Evolutionary conservation across 345 rosid species (phyloP).

Genomic region (Syzygium jambos): DNA sequence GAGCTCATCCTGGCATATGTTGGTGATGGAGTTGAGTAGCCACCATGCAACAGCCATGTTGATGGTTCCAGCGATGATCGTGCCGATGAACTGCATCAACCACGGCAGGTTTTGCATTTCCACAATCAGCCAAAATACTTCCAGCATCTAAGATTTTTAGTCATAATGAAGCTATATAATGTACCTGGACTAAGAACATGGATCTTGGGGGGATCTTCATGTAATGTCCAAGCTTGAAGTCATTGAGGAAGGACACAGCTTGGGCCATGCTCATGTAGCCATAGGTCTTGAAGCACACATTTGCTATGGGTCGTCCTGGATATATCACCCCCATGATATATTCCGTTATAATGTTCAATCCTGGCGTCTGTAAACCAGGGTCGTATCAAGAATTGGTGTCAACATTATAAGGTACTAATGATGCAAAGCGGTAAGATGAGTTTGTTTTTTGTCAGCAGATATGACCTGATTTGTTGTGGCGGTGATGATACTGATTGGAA

Average conservation of each 20-base stretch:
- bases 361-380: conserved; percentile 52
- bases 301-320: conserved; percentile 86
- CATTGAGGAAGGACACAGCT: conserved; percentile 83
- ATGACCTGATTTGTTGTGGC: conserved; percentile 16
- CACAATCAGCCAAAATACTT: not conserved
- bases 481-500: conserved; percentile 13
- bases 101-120: not conserved
- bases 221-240: conserved; percentile 91
- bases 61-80: conserved; percentile 75
- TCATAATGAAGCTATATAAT: not conserved
- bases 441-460: not conserved
- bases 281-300: conserved; percentile 84
- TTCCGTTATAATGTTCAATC: conserved; percentile 83
- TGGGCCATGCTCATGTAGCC: conserved; percentile 93
- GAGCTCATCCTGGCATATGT: conserved; percentile 17
- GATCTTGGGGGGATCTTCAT: conserved; percentile 96
- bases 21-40: conserved; percentile 47
- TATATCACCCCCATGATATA: conserved; percentile 73
- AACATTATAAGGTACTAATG: not conserved
- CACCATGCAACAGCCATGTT: conserved; percentile 79
- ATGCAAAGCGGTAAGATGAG: not conserved
- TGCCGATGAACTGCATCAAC: conserved; percentile 54
- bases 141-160: not conserved
- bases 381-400: not conserved
- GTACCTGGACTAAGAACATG: conserved; percentile 88